A percentile compares a stretch with the other conserved stretches of the same genome.
These are phyloP conservation scores for Saturnispora halmiae DNA, from an alignment of 805 yeast genomes.

Conservation along the genomic window DNA sequence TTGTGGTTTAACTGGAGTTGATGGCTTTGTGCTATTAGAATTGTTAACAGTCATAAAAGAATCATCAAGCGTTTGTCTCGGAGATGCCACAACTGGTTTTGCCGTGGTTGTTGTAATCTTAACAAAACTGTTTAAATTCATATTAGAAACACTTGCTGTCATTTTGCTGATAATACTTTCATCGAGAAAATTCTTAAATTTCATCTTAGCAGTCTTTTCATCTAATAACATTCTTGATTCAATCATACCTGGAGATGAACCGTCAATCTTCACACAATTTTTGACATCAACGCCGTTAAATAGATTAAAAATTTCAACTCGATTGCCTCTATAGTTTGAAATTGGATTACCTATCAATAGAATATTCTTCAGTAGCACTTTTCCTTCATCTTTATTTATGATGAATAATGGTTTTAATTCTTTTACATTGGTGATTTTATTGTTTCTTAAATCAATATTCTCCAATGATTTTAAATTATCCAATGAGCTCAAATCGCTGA, in stretches of 20 bases:
- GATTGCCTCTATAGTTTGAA: constrained; percentile 32
- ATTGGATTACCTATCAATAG: constrained; percentile 33
- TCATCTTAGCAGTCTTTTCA: constrained; percentile 37
- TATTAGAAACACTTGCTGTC: constrained; percentile 31
- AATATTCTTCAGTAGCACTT: constrained; percentile 21
- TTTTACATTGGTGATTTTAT: constrained; percentile 31
- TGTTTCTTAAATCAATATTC: constrained; percentile 46
- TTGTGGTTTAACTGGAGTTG: constrained; percentile 2
- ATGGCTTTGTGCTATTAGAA: too few relatives aligned
- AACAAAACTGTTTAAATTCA: constrained; percentile 25
- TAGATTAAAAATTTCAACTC: constrained; percentile 48
- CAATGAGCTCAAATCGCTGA: constrained; percentile 31
- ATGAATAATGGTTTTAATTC: constrained; percentile 34
- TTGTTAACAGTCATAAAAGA: too few relatives aligned
- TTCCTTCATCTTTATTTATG: constrained; percentile 15
- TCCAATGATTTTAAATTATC: constrained; percentile 36
- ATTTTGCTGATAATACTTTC: constrained; percentile 29
- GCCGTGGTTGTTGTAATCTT: constrained; percentile 16
- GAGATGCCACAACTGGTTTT: too few relatives aligned
- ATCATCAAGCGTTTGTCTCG: background rate
- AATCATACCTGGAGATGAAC: constrained; percentile 53
- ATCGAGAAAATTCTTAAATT: constrained; percentile 34
- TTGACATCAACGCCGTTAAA: constrained; percentile 44
- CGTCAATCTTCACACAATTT: constrained; percentile 44
- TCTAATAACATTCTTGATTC: constrained; percentile 48